These are phyloP conservation scores for Acacia confusa DNA, from an alignment of 306 rosid species.

Conservation along the genomic window DNA sequence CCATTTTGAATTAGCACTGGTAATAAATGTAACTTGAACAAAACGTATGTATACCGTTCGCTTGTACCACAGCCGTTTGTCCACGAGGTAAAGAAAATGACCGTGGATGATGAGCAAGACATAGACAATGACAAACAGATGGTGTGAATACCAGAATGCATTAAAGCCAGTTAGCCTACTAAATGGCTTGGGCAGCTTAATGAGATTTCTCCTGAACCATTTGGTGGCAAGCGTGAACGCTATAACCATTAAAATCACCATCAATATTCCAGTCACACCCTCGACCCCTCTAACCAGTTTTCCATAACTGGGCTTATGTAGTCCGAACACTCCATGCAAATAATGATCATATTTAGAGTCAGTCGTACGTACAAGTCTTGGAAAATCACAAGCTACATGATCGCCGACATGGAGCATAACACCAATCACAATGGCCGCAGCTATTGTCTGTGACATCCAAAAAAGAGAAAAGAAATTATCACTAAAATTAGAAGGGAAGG, in stretches of 20 bases:
- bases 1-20: conserved; percentile 3
- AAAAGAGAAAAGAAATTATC: not conserved
- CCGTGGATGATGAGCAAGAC: conserved; percentile 85
- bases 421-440: conserved; percentile 88
- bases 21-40: conserved; percentile 6
- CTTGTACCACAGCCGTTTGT: conserved; percentile 73
- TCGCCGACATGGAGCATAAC: conserved; percentile 84
- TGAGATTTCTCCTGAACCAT: conserved; percentile 83
- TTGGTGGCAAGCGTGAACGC: conserved; percentile 93
- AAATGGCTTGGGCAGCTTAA: conserved; percentile 92
- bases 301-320: conserved; percentile 55
- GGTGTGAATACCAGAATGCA: conserved; percentile 99
- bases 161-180: conserved; percentile 91
- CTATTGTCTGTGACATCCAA: conserved; percentile 58
- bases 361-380: conserved; percentile 50
- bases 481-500: not conserved
- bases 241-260: conserved; percentile 75
- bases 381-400: conserved; percentile 98
- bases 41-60: conserved; percentile 62
- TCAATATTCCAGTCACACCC: conserved; percentile 86
- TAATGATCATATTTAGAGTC: conserved; percentile 28
- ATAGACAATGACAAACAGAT: conserved; percentile 89
- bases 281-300: conserved; percentile 64
- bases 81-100: conserved; percentile 63
- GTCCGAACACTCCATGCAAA: conserved; percentile 63